phyloP scores from a whole-genome alignment of 148 eudicot species.

The Gaultheria prostrata region DNA sequence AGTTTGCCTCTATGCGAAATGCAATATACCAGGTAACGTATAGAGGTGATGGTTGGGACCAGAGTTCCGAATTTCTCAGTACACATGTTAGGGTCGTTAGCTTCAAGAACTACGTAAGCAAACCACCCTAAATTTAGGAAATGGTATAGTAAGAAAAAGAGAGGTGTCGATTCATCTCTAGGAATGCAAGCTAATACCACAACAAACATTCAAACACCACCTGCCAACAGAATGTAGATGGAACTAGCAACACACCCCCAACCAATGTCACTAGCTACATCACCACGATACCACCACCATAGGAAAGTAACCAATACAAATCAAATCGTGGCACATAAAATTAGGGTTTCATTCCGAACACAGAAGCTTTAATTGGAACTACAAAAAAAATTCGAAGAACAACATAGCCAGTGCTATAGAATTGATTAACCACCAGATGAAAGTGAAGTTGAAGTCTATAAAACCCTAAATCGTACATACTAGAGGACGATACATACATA shows the following conservation, averaged over 20 bases:
- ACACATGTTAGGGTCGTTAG: not conserved
- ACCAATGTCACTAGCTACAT: not conserved
- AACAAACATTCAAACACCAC: not conserved
- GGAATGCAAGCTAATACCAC: not conserved
- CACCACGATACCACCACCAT: not conserved
- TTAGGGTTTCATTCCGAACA: not conserved
- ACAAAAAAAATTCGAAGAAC: not conserved
- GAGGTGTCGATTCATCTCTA: not conserved
- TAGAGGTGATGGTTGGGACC: too few relatives aligned
- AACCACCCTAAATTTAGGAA: not conserved
- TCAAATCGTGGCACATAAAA: not conserved
- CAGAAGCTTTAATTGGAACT: not conserved
- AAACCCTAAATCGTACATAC: too few relatives aligned
- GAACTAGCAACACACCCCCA: not conserved
- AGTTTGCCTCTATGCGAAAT: too few relatives aligned
- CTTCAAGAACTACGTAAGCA: not conserved
- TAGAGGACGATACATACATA: slow-evolving; percentile 39
- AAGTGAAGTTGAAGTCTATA: not conserved
- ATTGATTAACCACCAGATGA: not conserved
- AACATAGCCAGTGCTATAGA: not conserved
- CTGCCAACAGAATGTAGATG: not conserved
- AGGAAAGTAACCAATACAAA: not conserved
- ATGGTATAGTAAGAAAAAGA: not conserved
- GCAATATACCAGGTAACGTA: too few relatives aligned
- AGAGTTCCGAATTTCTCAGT: too few relatives aligned